Base-by-base conservation (phyloP, 805 yeast genomes). In the Spathaspora sp. region DNA sequence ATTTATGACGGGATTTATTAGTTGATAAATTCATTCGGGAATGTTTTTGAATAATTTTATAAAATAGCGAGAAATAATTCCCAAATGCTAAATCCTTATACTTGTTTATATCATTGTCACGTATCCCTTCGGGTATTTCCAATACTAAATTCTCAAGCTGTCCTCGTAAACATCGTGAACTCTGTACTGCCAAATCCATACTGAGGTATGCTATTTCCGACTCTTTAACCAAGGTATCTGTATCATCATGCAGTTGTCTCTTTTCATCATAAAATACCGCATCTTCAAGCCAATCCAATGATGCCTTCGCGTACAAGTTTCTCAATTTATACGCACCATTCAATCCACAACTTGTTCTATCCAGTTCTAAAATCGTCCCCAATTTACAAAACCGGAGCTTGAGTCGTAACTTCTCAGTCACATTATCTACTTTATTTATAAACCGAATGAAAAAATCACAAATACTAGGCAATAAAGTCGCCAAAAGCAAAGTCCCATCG, bases 41-140 rank as follows among this genome's bases (percentile, higher is more conserved):
- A 52, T 72, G 66, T 54, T 75, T 73, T 52, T 81, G 83, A 50
- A 80, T 67, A 23, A 80, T 73, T 60, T 80, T 73, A 61, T 79
- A 87, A 61, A 67, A 86, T 61, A 76, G 59, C 16, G 84, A 83
- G 65, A 86, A 87, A 59, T 85, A 86, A 54, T 84, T 84, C 4
- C 86, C 83, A 65, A 88, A 87, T 10, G 82, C 76, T 45, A 86
- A 79, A 29, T 81, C 81, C 58, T 79, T 81, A 32, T 82, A 78
- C 55, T 80, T 78, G 42, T 70, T 71, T 32, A 81, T 59, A 56
- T 83, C 88, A 17, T 70, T 72, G 49, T 79, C 84, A 48, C 76
- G 73, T 11, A 76, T 71, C 28, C 81, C 83, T 52, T 74, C 85
- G 35, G 80, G 85, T 23, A 79, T 75, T 51, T 84, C 92, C 43